These are phyloP conservation scores for Vachellia collinsii DNA, from an alignment of 306 rosid genomes.

Conservation along the genomic window DNA sequence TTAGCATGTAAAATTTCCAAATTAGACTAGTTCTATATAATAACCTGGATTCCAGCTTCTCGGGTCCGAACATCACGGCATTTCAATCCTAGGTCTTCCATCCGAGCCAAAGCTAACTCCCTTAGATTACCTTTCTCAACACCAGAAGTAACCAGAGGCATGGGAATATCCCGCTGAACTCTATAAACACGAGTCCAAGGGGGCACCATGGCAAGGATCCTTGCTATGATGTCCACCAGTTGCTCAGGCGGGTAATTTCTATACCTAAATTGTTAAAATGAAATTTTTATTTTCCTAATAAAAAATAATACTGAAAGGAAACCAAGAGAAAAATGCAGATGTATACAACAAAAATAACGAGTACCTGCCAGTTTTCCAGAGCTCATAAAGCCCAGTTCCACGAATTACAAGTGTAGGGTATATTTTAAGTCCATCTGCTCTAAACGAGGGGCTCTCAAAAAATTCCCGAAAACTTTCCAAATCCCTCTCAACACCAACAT, in stretches of 20 bases:
- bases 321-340: not conserved
- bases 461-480: constrained; percentile 96
- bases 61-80: constrained; percentile 97
- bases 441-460: constrained; percentile 85
- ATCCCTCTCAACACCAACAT: constrained; percentile 98
- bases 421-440: constrained; percentile 98
- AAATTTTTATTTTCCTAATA: constrained; percentile 14
- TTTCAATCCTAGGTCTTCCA: constrained; percentile 96
- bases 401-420: constrained; percentile 97
- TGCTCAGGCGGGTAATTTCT: constrained; percentile 98
- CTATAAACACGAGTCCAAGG: constrained; percentile 99
- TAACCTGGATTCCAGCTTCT: constrained; percentile 99
- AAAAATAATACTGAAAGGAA: constrained; percentile 7
- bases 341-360: constrained; percentile 20
- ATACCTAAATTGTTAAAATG: constrained; percentile 60
- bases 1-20: constrained; percentile 13
- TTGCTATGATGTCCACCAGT: constrained; percentile 93
- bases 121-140: constrained; percentile 97
- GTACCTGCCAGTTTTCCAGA: constrained; percentile 98
- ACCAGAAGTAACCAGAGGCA: constrained; percentile 98
- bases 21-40: constrained; percentile 24
- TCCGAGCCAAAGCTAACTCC: constrained; percentile 93
- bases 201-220: constrained; percentile 95
- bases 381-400: constrained; percentile 99
- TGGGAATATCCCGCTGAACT: constrained; percentile 98